Conservation (phyloP, 495 filamentous ascomycete species). For the Letharia columbiana region DNA sequence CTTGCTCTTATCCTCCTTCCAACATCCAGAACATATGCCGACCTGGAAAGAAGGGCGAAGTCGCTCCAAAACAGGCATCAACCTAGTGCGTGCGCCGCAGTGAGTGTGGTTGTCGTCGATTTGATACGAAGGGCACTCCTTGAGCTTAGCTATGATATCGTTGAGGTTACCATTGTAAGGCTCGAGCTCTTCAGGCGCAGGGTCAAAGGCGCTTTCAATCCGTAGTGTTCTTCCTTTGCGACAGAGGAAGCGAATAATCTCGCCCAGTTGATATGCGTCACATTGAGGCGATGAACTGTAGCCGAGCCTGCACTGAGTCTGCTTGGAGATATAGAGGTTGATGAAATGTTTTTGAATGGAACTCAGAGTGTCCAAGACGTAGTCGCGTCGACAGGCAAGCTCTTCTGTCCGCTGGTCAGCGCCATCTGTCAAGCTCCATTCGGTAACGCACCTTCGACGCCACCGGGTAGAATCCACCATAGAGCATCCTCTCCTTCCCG, state of each 20-base stretch:
- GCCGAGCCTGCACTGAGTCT: slow-evolving; percentile 58
- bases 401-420: slow-evolving; percentile 46
- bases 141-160: slow-evolving; percentile 44
- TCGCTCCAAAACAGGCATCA: slow-evolving; percentile 60
- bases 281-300: slow-evolving; percentile 68
- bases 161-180: slow-evolving; percentile 36
- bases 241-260: slow-evolving; percentile 72
- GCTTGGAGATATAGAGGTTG: slow-evolving; percentile 51
- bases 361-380: slow-evolving; percentile 64
- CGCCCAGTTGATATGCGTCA: slow-evolving; percentile 79
- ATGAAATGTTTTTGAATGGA: slow-evolving; percentile 70
- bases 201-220: slow-evolving; percentile 30
- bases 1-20: slow-evolving; percentile 17
- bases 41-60: slow-evolving; percentile 30
- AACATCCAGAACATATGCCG: slow-evolving; percentile 24
- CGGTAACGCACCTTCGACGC: slow-evolving; percentile 53
- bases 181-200: slow-evolving; percentile 21
- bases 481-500: slow-evolving; percentile 40
- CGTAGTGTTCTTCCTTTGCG: slow-evolving; percentile 35
- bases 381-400: slow-evolving; percentile 58
- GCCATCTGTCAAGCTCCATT: slow-evolving; percentile 3
- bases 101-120: slow-evolving; percentile 68
- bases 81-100: slow-evolving; percentile 61
- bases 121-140: slow-evolving; percentile 65
- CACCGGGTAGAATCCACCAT: slow-evolving; percentile 69